phyloP scores from a whole-genome alignment of 2,329 filamentous ascomycete species.

The Aspergillus ibericus region DNA sequence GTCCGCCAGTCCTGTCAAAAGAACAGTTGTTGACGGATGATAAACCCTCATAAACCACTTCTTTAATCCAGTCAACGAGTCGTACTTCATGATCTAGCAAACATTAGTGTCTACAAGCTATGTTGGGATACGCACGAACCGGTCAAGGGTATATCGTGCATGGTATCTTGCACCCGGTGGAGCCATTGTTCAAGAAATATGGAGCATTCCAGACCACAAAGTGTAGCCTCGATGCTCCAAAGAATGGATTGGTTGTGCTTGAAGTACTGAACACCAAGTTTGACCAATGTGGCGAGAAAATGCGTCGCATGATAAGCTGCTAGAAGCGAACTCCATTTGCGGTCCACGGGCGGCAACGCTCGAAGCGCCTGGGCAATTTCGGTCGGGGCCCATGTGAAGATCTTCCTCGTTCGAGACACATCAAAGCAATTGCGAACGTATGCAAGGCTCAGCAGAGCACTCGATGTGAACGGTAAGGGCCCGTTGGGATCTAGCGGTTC shows the following conservation, averaged over 20 bases:
- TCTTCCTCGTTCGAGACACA: neutral
- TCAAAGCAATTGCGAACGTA: constrained; percentile 6
- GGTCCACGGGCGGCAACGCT: too few species aligned
- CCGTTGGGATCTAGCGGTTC: constrained; percentile 9
- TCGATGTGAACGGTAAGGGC: constrained; percentile 9
- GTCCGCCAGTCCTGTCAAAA: neutral
- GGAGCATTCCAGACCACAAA: too few species aligned
- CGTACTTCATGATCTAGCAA: neutral
- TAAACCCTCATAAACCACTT: neutral
- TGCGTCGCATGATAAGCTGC: neutral
- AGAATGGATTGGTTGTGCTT: too few species aligned
- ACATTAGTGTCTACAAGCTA: neutral
- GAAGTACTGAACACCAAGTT: too few species aligned
- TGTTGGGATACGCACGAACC: neutral
- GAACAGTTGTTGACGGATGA: neutral
- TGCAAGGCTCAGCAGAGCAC: constrained; percentile 4
- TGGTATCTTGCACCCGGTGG: too few species aligned
- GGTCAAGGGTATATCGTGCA: too few species aligned
- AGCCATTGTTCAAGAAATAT: too few species aligned
- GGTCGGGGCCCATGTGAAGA: too few species aligned
- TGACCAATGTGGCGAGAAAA: neutral
- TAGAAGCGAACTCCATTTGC: too few species aligned
- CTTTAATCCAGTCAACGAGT: constrained; percentile 3
- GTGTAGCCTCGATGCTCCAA: too few species aligned
- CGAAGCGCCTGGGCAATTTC: too few species aligned